Base-by-base conservation (phyloP, 2,329 filamentous ascomycete species). In the Penicillium hesseltinei region DNA sequence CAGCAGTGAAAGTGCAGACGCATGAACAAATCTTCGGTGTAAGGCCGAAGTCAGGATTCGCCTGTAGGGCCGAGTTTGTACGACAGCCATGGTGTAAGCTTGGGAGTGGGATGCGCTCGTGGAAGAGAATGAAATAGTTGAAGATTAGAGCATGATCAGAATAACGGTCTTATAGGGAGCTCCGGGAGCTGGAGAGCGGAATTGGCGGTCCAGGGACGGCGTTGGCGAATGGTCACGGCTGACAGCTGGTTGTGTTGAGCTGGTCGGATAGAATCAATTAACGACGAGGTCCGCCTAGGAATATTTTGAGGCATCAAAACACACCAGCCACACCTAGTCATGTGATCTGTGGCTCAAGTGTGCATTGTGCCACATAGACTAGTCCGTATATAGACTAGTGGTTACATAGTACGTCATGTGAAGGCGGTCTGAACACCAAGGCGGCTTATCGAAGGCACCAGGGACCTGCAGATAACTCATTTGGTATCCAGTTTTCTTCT, bases 41-140 rank as follows among this genome's bases (percentile, higher is more conserved):
- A 97, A 80, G 51, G 89, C 88, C 49, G 93, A 92, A 60, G 93
- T 95, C 66, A 97, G 79, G 74, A 95, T 95, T 78, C 96, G 91
- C 80, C 91, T 89, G 77, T 96, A 96, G 40, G 75, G 77, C 64
- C 77, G 72, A 59, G 74, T 75, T 67, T 65, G 66, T 54, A 69
- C 60, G 46, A 68, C 62, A 60, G 73, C 74, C 75, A 77, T 77
- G 61, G 59, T 72, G 68, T 46, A 62, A 63, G 63, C 54, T 62
- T 58, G 45, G 54, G 62, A 52, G 58, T 63, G 58, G 61, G 62
- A 68, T 64, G 61, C 57, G 66, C 61, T 70, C 65, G 62, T 58
- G 53, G 42, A 47, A 63, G 62, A 63, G 60, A 58, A 58, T 54
- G 48, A 57, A 45, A 58, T 39, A 40, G 47, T 56, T 35, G 27